Evolutionary conservation across 352 stramenopile genomes (phyloP), one percentile per base, ranked within the genome.

Genomic region (Pythium utonaiense): DNA sequence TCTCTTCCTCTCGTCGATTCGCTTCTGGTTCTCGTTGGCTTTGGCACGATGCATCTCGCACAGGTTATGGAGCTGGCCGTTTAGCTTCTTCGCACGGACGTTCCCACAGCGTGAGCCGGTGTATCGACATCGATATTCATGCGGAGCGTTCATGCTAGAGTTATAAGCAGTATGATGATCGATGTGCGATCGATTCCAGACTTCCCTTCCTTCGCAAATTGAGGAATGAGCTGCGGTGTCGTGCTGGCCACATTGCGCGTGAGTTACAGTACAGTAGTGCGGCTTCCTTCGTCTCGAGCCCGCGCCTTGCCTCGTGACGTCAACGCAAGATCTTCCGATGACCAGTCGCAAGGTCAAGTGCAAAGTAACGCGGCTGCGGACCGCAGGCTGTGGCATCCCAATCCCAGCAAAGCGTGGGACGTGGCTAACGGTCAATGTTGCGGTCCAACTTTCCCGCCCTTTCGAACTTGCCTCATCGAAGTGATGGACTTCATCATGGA

Each of bases 21-120:
- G 64, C 17, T 78, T 78, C 65, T 91, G 82, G 69, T 89, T 87
- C 45, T 75, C 64, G 61, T 88, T 77, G 33, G 70, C 70, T 16
- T 57, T 61, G n/a, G 53, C 40, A 3, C 70, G 66, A 31, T 77
- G 70, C 30, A 50, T 56, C 21, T 74, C 61, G 52, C 70, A 77
- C 1, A 77, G 44, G 10, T 53, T 53, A 30, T 77, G 70, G 10
- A 70, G 47, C 40, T 69, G 53, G 14, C 70, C 70, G 19, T 77
- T 69, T 2, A 57, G 53, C 50, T 77, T 77, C 10, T 67, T 50
- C 3, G 65, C 66, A 16, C 70, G 70, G 1, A 52, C 27, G 19
- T 77, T 72, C 33, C 60, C 48, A 34, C 62, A 69, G 31, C 62
- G 48, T 24, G 45, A 57, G 14, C 62, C 51, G 3, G 30, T 40